Conservation (phyloP, 768 basidiomycete genomes). For the Boletus subparvulus region DNA sequence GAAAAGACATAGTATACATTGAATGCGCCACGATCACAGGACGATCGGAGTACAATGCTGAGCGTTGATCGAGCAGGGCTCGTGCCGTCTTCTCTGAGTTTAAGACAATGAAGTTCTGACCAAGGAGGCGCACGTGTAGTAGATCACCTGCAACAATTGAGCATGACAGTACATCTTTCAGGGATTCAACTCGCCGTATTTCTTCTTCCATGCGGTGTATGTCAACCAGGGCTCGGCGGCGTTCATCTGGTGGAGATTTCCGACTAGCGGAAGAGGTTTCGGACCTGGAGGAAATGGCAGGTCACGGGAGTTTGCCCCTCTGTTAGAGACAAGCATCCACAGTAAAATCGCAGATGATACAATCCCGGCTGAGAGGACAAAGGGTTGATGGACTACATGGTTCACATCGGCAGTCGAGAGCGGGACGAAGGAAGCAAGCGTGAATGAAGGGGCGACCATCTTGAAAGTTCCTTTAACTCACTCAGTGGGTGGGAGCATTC, state of each 20-base stretch:
- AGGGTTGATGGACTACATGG: too few species aligned
- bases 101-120: constrained; percentile 25
- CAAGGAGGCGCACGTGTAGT: constrained; percentile 21
- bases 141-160: constrained; percentile 19
- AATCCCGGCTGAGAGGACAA: too few species aligned
- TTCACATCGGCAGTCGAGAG: too few species aligned
- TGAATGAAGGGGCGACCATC: too few species aligned
- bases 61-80: constrained; percentile 28
- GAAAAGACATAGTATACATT: constrained; percentile 11
- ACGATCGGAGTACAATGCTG: constrained; percentile 29
- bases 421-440: too few species aligned
- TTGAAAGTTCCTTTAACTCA: too few species aligned
- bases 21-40: constrained; percentile 16
- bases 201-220: constrained; percentile 35
- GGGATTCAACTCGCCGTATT: constrained; percentile 26
- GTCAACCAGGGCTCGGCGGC: constrained; percentile 33
- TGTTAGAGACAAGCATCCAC: constrained; percentile 2
- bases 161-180: not conserved
- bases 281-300: constrained; percentile 33
- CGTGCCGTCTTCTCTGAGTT: constrained; percentile 31
- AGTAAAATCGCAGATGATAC: too few species aligned
- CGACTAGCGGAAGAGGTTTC: constrained; percentile 30
- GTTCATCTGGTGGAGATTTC: constrained; percentile 29
- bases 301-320: constrained; percentile 1
- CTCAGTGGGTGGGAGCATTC: too few species aligned